Evolutionary conservation across 148 eudicot species (phyloP).

Genomic region (Camellia sinensis): DNA sequence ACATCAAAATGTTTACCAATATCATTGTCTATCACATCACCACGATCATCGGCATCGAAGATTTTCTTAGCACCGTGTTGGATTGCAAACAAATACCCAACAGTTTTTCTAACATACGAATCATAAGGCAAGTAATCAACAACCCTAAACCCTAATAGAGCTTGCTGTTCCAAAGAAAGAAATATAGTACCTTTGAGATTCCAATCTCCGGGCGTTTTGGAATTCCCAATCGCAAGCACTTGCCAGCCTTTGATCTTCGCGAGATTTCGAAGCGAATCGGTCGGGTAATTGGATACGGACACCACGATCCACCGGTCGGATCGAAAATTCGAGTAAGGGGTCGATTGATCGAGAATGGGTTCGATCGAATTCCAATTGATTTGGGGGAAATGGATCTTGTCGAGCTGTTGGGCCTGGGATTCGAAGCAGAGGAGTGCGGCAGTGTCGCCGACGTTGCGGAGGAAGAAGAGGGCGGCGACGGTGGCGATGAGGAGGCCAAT

Average conservation of each 20-base stretch:
- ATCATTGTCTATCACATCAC: constrained; percentile 79
- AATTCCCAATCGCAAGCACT: constrained; percentile 76
- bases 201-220: constrained; percentile 88
- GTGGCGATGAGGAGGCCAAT: constrained; percentile 52
- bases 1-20: constrained; percentile 91
- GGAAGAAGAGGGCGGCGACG: constrained; percentile 74
- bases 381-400: constrained; percentile 48
- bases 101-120: constrained; percentile 85
- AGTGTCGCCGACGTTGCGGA: constrained; percentile 57
- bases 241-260: constrained; percentile 84
- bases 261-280: constrained; percentile 48
- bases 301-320: constrained; percentile 85
- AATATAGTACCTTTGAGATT: constrained; percentile 75
- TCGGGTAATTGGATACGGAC: constrained; percentile 71
- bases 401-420: constrained; percentile 40
- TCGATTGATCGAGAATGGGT: constrained; percentile 46
- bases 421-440: constrained; percentile 74
- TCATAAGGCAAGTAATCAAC: constrained; percentile 80
- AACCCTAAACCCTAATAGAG: constrained; percentile 69
- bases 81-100: constrained; percentile 94
- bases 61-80: constrained; percentile 92
- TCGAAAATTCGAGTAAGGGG: constrained; percentile 61
- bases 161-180: constrained; percentile 76
- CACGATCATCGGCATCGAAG: constrained; percentile 88
- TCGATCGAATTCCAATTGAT: constrained; percentile 52